Evolutionary conservation across 257 asterid genomes (phyloP), one percentile per base, ranked within the genome.

Genomic region (Phtheirospermum japonicum): DNA sequence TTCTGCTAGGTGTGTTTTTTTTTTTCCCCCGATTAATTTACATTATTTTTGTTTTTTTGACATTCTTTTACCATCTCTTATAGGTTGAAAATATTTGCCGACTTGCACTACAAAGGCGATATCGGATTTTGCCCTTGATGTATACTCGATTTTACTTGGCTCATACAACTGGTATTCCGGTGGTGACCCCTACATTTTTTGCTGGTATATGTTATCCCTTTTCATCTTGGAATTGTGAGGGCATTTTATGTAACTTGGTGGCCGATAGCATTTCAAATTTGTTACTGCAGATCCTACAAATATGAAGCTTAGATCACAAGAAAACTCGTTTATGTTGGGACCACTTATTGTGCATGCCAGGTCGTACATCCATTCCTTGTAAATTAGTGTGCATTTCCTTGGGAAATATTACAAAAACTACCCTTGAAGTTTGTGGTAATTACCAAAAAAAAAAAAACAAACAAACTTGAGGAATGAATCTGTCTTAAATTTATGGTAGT

Each of bases 71-170:
- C 19, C 59, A 17, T 69, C 36, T 61, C 54, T 61, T 61, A 43
- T 76, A 89, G 97, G 86, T 95, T 62, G 97, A 92, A 77, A 95
- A 85, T 72, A 97, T 92, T 70, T 92, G 99, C 72, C 95, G 99
- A 65, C 78, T 77, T 69, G 97, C 99, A 67, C 68, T 92, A 70
- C 78, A 67, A 80, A 85, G 97, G 78, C 82, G 99, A 55, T 92
- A 92, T 67, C 88, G 92, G 63, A 82, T 92, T 74, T 64, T 92
- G 66, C 89, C 91, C 28, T 97, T 86, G 83, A 80, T 92, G 39
- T 92, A 92, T 74, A 83, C 97, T 46, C 82, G 89, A 70, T 92
- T 92, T 77, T 92, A 89, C 81, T 36, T 80, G 69, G 88, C 97
- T 63, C 99, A 92, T 71, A 85, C 81, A 11, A 75, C 63, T 73